Percentiles rank a stretch among this genome's conserved stretches.
Evolutionary conservation across 176 grass and related monocot genomes (phyloP).

Genomic region (Oryza glumipatula): DNA sequence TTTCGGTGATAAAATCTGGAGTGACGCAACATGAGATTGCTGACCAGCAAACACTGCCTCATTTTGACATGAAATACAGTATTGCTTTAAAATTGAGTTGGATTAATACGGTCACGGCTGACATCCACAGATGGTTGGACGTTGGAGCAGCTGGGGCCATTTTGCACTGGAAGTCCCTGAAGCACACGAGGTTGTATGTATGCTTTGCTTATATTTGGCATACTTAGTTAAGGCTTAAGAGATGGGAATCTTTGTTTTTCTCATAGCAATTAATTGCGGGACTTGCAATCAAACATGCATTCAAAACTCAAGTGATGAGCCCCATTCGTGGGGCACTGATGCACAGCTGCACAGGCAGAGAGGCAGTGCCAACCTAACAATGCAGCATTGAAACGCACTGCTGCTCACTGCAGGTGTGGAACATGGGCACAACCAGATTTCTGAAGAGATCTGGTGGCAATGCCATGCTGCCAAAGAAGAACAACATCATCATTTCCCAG

Average conservation of each 20-base stretch:
- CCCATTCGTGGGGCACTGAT: background rate
- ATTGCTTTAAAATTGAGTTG: background rate
- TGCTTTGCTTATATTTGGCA: background rate
- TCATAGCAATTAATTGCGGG: background rate
- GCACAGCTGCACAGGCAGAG: background rate
- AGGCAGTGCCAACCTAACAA: slow-evolving; percentile 17
- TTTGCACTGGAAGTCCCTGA: background rate
- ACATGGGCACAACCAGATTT: slow-evolving; percentile 2
- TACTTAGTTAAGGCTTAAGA: background rate
- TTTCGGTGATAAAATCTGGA: slow-evolving; percentile 40
- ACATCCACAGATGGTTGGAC: background rate
- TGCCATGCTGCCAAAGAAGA: background rate
- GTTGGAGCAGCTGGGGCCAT: background rate
- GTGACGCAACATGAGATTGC: slow-evolving; percentile 58
- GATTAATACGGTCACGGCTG: slow-evolving; percentile 17
- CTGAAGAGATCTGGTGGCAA: slow-evolving; percentile 8
- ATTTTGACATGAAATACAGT: slow-evolving; percentile 22
- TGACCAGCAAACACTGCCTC: slow-evolving; percentile 40
- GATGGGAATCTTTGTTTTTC: background rate
- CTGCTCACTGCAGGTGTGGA: background rate
- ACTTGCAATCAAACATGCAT: background rate
- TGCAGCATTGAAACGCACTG: slow-evolving; percentile 16
- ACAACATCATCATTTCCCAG: slow-evolving; percentile 23
- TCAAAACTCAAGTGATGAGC: background rate
- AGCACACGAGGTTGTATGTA: background rate